These are phyloP conservation scores for Quercus lobata DNA, from an alignment of 331 rosid species.

Conservation along the genomic window DNA sequence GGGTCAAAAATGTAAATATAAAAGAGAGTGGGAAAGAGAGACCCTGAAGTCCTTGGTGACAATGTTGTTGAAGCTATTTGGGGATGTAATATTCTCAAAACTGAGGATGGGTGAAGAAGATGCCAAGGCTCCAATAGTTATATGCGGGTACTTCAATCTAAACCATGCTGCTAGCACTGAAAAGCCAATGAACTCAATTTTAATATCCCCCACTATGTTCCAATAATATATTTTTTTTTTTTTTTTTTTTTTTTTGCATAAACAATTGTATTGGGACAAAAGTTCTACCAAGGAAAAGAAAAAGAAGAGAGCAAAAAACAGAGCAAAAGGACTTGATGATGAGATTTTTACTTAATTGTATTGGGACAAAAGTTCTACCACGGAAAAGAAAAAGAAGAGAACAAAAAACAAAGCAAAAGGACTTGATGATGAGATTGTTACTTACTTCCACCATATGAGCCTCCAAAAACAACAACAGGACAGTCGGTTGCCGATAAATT, in stretches of 20 bases:
- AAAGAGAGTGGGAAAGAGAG: slow-evolving; percentile 18
- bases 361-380: not conserved
- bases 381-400: not conserved
- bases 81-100: slow-evolving; percentile 56
- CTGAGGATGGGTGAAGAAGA: slow-evolving; percentile 88
- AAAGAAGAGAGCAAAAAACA: too few species aligned
- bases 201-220: not conserved
- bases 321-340: not conserved
- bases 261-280: not conserved
- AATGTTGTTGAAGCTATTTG: slow-evolving; percentile 41
- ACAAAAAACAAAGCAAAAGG: not conserved
- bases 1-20: not conserved
- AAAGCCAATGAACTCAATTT: not conserved
- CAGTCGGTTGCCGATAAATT: slow-evolving; percentile 65
- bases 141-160: slow-evolving; percentile 83
- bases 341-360: not conserved
- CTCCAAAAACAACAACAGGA: slow-evolving; percentile 87
- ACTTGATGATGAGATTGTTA: not conserved
- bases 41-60: slow-evolving; percentile 72
- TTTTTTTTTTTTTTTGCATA: not conserved
- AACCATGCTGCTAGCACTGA: slow-evolving; percentile 95
- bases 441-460: slow-evolving; percentile 95
- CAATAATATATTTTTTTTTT: too few species aligned
- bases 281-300: not conserved
- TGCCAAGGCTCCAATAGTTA: slow-evolving; percentile 80